These are phyloP conservation scores for Cercospora canescens DNA, from an alignment of 2,329 filamentous ascomycete species.

Conservation along the genomic window DNA sequence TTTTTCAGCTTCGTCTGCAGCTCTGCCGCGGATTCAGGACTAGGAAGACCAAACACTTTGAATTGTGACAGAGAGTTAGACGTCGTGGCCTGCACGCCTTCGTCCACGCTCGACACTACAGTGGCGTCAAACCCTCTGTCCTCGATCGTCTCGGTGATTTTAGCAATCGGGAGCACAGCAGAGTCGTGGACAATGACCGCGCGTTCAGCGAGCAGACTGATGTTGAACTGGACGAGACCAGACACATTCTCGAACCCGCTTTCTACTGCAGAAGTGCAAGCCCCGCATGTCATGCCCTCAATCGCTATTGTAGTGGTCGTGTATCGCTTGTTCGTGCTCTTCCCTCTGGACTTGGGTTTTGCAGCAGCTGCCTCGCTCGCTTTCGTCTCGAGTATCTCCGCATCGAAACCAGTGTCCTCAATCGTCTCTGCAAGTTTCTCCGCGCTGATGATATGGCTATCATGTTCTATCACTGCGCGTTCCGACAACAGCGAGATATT, in stretches of 20 bases:
- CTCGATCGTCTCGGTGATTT: conserved; percentile 81
- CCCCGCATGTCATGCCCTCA: conserved; percentile 96
- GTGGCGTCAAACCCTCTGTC: conserved; percentile 86
- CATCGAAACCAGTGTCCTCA: conserved; percentile 90
- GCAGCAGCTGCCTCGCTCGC: conserved; percentile 43
- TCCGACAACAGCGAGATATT: conserved; percentile 95
- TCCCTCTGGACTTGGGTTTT: conserved; percentile 35
- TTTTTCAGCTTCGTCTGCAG: conserved; percentile 69
- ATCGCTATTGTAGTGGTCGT: conserved; percentile 83
- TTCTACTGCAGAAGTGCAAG: conserved; percentile 91
- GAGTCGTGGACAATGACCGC: conserved; percentile 85
- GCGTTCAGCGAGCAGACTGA: conserved; percentile 88
- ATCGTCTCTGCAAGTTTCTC: conserved; percentile 81
- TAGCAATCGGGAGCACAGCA: conserved; percentile 66
- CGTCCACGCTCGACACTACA: conserved; percentile 70
- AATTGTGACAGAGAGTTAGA: conserved; percentile 66
- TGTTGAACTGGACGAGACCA: conserved; percentile 86
- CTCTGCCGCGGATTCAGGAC: conserved; percentile 68
- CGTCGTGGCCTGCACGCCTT: conserved; percentile 59
- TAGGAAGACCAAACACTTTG: conserved; percentile 78
- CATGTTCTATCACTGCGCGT: conserved; percentile 89
- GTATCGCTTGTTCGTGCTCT: conserved; percentile 41
- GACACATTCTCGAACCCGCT: conserved; percentile 74
- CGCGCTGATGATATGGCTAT: conserved; percentile 70
- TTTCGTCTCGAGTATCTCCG: conserved; percentile 74